These are phyloP conservation scores for Ophiostoma novo-ulmi DNA, from an alignment of 2,329 filamentous ascomycete genomes.

Conservation along the genomic window DNA sequence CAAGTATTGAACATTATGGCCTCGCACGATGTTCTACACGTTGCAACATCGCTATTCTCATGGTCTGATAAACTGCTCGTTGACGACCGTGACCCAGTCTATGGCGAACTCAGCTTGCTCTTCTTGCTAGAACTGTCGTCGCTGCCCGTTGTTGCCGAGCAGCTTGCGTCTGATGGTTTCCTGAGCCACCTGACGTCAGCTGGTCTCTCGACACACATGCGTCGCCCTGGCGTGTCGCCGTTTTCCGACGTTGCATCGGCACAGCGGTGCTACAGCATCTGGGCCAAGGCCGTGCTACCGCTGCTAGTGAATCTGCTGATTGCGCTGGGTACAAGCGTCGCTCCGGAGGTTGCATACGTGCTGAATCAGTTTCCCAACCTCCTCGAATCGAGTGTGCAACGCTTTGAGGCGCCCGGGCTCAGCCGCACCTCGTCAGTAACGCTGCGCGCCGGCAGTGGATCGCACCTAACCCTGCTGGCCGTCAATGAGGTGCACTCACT, in stretches of 20 bases:
- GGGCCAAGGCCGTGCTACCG: conserved; percentile 82
- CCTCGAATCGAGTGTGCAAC: conserved; percentile 63
- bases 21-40: conserved; percentile 68
- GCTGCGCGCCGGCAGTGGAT: conserved; percentile 28
- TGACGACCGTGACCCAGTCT: conserved; percentile 67
- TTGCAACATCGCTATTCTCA: conserved; percentile 81
- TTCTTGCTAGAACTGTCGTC: conserved; percentile 85
- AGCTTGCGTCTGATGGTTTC: conserved; percentile 81
- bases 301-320: conserved; percentile 83
- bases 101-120: conserved; percentile 84
- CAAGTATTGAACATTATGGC: conserved; percentile 67
- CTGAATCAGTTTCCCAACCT: conserved; percentile 84
- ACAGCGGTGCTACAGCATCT: conserved; percentile 78
- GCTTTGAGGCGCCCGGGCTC: conserved; percentile 60
- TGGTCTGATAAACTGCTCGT: conserved; percentile 83
- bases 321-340: conserved; percentile 73
- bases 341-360: conserved; percentile 78
- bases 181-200: conserved; percentile 74
- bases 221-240: conserved; percentile 65
- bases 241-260: conserved; percentile 66
- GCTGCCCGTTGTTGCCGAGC: conserved; percentile 75
- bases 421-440: conserved; percentile 39
- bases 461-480: conserved; percentile 65
- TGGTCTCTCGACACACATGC: conserved; percentile 72
- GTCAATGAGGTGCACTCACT: conserved; percentile 75